Evolutionary conservation across 768 basidiomycete species (phyloP).

Genomic region (Xerocomellus chrysenteron): DNA sequence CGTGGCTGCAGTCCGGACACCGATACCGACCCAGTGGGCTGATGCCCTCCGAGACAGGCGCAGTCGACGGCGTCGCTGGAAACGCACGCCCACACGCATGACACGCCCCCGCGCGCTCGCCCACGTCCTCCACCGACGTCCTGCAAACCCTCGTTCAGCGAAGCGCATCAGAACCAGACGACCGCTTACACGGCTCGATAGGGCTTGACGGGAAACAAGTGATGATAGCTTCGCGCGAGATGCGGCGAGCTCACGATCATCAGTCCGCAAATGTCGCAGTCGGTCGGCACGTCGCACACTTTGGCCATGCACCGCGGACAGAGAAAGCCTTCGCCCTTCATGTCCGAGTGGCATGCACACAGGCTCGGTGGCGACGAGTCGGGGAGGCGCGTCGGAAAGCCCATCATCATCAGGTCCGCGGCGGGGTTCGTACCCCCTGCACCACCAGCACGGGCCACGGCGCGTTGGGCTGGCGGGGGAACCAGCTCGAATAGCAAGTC

Average conservation of each 20-base stretch:
- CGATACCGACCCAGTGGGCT: conserved; percentile 86
- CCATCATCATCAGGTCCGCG: conserved; percentile 98
- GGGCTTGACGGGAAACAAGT: conserved; percentile 90
- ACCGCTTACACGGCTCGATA: conserved; percentile 76
- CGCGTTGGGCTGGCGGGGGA: conserved; percentile 85
- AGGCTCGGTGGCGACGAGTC: conserved; percentile 79
- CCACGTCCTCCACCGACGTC: conserved; percentile 38
- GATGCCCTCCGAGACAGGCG: conserved; percentile 57
- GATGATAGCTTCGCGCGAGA: conserved; percentile 92
- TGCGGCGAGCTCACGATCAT: conserved; percentile 99
- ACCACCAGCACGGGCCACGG: conserved; percentile 42
- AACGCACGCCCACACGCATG: conserved; percentile 80
- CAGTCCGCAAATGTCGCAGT: conserved; percentile 94
- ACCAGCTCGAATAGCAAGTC: conserved; percentile 95
- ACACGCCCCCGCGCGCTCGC: conserved; percentile 47
- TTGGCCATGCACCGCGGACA: conserved; percentile 93
- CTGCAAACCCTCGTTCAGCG: conserved; percentile 27
- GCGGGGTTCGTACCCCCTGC: conserved; percentile 55
- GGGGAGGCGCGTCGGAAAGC: conserved; percentile 91
- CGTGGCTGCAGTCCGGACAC: conserved; percentile 79
- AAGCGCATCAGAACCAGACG: background rate
- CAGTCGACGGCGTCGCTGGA: conserved; percentile 41
- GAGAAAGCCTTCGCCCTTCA: conserved; percentile 91
- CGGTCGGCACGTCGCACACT: conserved; percentile 97
- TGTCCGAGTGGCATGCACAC: conserved; percentile 90